A percentile compares a stretch with the other conserved stretches of the same genome.
phyloP scores from a whole-genome alignment of 441 rosid genomes.

The Hura crepitans region DNA sequence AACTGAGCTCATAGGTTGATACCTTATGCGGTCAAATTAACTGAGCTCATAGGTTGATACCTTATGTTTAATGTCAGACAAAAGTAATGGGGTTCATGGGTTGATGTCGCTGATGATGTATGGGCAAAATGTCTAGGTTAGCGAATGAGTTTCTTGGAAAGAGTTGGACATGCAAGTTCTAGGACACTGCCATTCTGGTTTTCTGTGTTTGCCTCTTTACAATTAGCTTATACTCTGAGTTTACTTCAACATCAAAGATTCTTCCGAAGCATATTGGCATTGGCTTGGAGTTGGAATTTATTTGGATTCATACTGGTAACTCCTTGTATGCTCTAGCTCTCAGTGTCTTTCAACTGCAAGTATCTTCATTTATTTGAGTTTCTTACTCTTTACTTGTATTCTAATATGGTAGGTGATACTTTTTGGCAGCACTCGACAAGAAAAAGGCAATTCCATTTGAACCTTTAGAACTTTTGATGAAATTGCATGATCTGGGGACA shows the following conservation, averaged over 20 bases:
- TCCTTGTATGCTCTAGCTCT: slow-evolving; percentile 42
- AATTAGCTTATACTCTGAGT: not conserved
- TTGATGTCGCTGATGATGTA: slow-evolving; percentile 78
- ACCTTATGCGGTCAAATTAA: no score
- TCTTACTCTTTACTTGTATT: not conserved
- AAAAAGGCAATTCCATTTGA: slow-evolving; percentile 53
- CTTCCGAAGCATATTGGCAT: slow-evolving; percentile 51
- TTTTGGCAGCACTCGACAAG: slow-evolving; percentile 54
- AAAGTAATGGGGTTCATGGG: slow-evolving; percentile 65
- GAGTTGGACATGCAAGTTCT: slow-evolving; percentile 58
- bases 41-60: no score
- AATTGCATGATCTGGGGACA: slow-evolving; percentile 48
- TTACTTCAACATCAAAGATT: slow-evolving; percentile 24
- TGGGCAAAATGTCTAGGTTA: slow-evolving; percentile 60
- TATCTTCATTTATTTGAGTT: not conserved
- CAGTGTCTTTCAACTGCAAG: slow-evolving; percentile 50
- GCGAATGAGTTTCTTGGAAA: slow-evolving; percentile 70
- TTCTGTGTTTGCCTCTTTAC: not conserved
- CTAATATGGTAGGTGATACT: not conserved
- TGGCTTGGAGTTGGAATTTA: slow-evolving; percentile 60
- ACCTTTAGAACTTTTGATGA: slow-evolving; percentile 54
- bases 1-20: no score
- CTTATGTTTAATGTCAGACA: slow-evolving; percentile 26
- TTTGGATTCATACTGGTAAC: slow-evolving; percentile 49
- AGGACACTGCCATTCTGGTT: not conserved